phyloP scores from a whole-genome alignment of 208 protist species.

The Leishmania arabica region DNA sequence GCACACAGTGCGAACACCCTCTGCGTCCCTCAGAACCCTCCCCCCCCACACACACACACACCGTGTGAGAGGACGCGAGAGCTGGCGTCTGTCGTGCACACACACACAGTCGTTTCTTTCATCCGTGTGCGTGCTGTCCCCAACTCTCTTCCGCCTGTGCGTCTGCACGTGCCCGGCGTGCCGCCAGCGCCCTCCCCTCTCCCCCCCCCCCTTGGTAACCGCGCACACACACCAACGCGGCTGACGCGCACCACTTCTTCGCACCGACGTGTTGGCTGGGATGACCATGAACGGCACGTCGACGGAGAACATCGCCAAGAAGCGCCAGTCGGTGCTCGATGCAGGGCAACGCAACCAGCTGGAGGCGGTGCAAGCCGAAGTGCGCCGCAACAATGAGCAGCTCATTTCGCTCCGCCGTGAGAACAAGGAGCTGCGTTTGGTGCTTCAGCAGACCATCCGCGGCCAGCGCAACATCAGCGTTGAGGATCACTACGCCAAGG shows the following conservation, averaged over 20 bases:
- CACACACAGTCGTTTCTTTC: too few species aligned
- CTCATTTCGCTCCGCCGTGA: constrained; percentile 82
- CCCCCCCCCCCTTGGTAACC: not conserved
- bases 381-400: constrained; percentile 89
- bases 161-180: not conserved
- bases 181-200: not conserved
- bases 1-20: not conserved
- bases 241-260: not conserved
- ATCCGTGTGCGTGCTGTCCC: not conserved
- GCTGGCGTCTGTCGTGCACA: not conserved
- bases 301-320: constrained; percentile 30
- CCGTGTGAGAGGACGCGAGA: not conserved
- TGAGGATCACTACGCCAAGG: constrained; percentile 76
- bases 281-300: constrained; percentile 5
- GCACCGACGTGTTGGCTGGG: not conserved
- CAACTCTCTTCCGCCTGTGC: not conserved
- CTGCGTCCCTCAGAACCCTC: not conserved
- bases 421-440: constrained; percentile 84
- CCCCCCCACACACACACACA: not conserved
- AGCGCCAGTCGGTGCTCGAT: constrained; percentile 79
- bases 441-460: constrained; percentile 54
- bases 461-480: constrained; percentile 61
- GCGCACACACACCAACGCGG: not conserved
- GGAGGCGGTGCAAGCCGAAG: constrained; percentile 75
- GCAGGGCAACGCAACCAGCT: constrained; percentile 86